Evolutionary conservation across 2,329 filamentous ascomycete species (phyloP).

Genomic region (Xylariales sp.): DNA sequence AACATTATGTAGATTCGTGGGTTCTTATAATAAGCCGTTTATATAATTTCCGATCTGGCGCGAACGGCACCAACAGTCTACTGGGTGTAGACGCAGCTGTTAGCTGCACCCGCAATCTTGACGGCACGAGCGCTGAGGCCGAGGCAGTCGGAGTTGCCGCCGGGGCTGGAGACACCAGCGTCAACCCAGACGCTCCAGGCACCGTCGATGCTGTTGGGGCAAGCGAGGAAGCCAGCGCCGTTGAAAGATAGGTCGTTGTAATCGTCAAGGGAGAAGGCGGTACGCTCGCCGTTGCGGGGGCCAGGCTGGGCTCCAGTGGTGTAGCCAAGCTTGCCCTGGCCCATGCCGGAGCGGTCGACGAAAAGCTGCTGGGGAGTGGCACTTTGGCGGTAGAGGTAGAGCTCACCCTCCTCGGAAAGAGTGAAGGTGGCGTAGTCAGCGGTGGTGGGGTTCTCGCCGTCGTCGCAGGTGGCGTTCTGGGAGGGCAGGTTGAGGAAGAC

Average conservation of each 20-base stretch:
- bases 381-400: slow-evolving; percentile 61
- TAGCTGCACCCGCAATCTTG: slow-evolving; percentile 45
- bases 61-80: background rate
- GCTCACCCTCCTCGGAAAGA: slow-evolving; percentile 57
- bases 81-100: slow-evolving; percentile 53
- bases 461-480: slow-evolving; percentile 63
- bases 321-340: slow-evolving; percentile 66
- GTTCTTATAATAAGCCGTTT: background rate
- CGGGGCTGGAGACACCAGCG: slow-evolving; percentile 51
- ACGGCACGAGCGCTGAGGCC: slow-evolving; percentile 51
- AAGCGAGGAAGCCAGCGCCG: slow-evolving; percentile 61
- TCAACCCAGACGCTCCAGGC: slow-evolving; percentile 53
- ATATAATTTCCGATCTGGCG: background rate
- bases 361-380: slow-evolving; percentile 61
- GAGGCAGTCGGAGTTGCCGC: slow-evolving; percentile 53
- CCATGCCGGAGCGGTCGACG: slow-evolving; percentile 69
- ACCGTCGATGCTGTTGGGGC: slow-evolving; percentile 58
- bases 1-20: background rate
- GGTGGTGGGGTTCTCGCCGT: slow-evolving; percentile 51
- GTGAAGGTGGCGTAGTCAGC: slow-evolving; percentile 59
- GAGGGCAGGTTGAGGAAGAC: slow-evolving; percentile 58
- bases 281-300: slow-evolving; percentile 58
- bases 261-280: slow-evolving; percentile 61
- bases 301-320: slow-evolving; percentile 57
- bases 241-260: slow-evolving; percentile 59